These are phyloP conservation scores for Micractinium conductrix DNA, from an alignment of 139 green algal species.

Conservation along the genomic window DNA sequence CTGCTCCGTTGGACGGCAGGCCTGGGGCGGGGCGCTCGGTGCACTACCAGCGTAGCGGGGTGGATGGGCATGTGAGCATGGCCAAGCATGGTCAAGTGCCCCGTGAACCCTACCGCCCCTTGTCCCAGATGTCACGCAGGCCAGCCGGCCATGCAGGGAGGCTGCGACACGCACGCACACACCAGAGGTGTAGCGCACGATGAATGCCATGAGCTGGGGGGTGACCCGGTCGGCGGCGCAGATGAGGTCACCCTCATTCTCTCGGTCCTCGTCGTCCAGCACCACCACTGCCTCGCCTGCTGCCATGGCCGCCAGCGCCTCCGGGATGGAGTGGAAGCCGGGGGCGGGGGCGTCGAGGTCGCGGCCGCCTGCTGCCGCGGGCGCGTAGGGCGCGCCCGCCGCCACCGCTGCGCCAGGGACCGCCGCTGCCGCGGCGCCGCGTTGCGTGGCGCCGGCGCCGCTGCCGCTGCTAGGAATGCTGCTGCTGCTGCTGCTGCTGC, in stretches of 20 bases:
- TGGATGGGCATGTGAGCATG: too few species aligned
- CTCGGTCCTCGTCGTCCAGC: conserved; percentile 95
- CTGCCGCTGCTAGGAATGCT: background rate
- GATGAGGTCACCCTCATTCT: conserved; percentile 99
- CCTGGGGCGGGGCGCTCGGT: too few species aligned
- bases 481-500: background rate
- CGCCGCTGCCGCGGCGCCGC: background rate
- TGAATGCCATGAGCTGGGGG: conserved; percentile 83
- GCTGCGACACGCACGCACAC: too few species aligned
- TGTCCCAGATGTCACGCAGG: too few species aligned
- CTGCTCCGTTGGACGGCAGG: too few species aligned
- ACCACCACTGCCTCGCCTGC: conserved; percentile 92
- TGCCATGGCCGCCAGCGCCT: conserved; percentile 67
- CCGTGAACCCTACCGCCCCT: too few species aligned
- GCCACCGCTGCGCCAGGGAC: background rate
- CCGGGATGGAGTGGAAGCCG: conserved; percentile 50
- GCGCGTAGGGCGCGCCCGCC: background rate
- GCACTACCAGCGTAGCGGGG: too few species aligned
- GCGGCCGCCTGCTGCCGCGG: background rate
- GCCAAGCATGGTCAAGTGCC: too few species aligned
- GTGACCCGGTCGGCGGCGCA: conserved; percentile 91
- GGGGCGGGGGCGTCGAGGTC: conserved; percentile 33
- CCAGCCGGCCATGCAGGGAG: too few species aligned
- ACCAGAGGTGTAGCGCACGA: conserved; percentile 93
- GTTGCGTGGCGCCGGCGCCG: background rate